These are phyloP conservation scores for Schizochytrium sp. DNA, from an alignment of 108 stramenopile genomes.

Conservation along the genomic window DNA sequence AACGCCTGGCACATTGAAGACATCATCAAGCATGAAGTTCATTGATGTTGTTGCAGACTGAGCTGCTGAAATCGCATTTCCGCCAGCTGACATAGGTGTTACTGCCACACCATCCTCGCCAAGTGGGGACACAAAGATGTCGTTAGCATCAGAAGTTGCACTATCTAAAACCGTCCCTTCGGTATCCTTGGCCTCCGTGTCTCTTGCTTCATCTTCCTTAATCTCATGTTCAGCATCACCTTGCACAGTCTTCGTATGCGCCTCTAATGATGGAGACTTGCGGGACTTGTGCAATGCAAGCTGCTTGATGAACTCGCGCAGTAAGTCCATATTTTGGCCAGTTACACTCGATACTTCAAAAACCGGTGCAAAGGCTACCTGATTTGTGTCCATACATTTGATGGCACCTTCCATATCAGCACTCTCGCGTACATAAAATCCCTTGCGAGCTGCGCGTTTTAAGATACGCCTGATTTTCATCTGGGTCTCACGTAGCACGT, in stretches of 20 bases:
- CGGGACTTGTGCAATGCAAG: slow-evolving; percentile 59
- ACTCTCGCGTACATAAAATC: slow-evolving; percentile 68
- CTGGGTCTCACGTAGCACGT: slow-evolving; percentile 90
- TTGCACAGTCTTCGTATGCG: neutral
- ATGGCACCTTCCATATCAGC: slow-evolving; percentile 82
- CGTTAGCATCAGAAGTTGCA: neutral
- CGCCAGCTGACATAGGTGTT: neutral
- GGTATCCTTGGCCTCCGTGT: neutral
- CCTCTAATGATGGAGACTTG: neutral
- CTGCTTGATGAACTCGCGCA: slow-evolving; percentile 87
- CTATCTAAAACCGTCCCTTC: neutral
- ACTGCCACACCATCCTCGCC: slow-evolving; percentile 14
- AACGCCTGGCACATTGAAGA: slow-evolving; percentile 79
- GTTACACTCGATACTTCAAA: slow-evolving; percentile 96
- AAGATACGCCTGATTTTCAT: slow-evolving; percentile 82
- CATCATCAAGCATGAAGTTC: slow-evolving; percentile 73
- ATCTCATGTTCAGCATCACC: neutral
- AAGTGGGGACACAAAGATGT: neutral
- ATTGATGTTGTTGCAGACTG: slow-evolving; percentile 47
- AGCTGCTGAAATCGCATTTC: neutral
- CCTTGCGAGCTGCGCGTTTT: slow-evolving; percentile 44
- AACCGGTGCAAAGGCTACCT: slow-evolving; percentile 85
- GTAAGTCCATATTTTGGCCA: slow-evolving; percentile 90
- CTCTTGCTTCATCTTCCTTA: neutral
- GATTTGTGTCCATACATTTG: slow-evolving; percentile 86